A percentile compares a stretch with the other conserved stretches of the same genome.
Conservation (phyloP, 106 monocot genomes). For the Iris macrosiphon region DNA sequence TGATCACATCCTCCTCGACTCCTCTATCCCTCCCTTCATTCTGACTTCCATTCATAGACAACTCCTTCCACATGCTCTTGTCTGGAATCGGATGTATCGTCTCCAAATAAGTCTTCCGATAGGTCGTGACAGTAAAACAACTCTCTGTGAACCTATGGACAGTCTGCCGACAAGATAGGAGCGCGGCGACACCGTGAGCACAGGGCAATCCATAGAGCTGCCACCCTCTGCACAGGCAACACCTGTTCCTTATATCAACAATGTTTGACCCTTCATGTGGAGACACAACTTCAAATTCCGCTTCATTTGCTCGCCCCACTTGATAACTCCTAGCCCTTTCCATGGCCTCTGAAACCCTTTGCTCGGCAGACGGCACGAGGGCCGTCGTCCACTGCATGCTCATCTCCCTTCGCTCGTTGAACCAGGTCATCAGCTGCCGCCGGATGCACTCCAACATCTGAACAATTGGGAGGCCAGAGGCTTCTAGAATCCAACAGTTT, state of each 20-base stretch:
- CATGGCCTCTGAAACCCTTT: constrained; percentile 58
- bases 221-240: constrained; percentile 88
- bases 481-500: constrained; percentile 85
- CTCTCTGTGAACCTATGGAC: constrained; percentile 91
- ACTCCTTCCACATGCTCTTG: constrained; percentile 80
- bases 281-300: constrained; percentile 83
- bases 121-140: constrained; percentile 84
- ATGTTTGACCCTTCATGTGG: constrained; percentile 72
- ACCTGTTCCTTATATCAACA: constrained; percentile 87
- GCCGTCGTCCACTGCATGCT: constrained; percentile 81
- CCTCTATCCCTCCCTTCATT: background rate
- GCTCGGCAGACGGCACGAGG: constrained; percentile 78
- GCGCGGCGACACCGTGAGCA: constrained; percentile 84
- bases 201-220: constrained; percentile 94
- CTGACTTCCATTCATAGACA: constrained; percentile 15
- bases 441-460: constrained; percentile 95
- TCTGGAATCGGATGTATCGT: constrained; percentile 97
- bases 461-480: constrained; percentile 81
- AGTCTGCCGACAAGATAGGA: constrained; percentile 80
- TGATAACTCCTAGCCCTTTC: constrained; percentile 59
- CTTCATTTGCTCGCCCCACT: constrained; percentile 80
- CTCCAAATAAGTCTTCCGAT: constrained; percentile 86
- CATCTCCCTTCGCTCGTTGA: constrained; percentile 84
- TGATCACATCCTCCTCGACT: constrained; percentile 39
- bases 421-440: constrained; percentile 96